phyloP scores from a whole-genome alignment of 2,329 filamentous ascomycete species.

The Chaetoscypha palmicola region DNA sequence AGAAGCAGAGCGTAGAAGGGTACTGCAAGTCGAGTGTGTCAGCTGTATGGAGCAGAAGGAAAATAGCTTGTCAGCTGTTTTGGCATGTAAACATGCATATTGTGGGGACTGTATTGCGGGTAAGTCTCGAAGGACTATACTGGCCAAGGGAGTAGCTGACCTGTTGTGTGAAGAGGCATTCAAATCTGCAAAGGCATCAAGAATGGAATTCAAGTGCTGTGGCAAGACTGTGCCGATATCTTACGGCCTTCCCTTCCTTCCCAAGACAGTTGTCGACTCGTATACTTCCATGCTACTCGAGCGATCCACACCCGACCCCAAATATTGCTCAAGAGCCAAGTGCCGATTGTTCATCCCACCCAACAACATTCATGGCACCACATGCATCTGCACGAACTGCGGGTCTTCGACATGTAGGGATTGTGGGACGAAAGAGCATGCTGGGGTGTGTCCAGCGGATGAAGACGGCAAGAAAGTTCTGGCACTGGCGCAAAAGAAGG shows the following conservation, averaged over 20 bases:
- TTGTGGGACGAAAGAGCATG: conserved; percentile 16
- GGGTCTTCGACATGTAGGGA: background rate
- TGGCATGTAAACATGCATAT: conserved; percentile 17
- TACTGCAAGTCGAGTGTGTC: too few relatives aligned
- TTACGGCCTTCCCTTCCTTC: background rate
- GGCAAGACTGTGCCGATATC: conserved; percentile 4
- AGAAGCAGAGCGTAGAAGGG: too few relatives aligned
- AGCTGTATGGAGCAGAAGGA: background rate
- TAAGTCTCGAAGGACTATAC: too few relatives aligned
- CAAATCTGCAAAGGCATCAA: conserved; percentile 15
- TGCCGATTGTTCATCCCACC: conserved; percentile 28
- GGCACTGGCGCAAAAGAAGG: conserved; percentile 20
- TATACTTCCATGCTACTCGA: conserved; percentile 24
- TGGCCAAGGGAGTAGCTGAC: too few relatives aligned
- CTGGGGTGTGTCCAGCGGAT: conserved; percentile 23
- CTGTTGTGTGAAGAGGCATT: conserved; percentile 14
- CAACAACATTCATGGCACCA: conserved; percentile 4
- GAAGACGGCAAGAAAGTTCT: conserved; percentile 18
- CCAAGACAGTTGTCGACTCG: conserved; percentile 10
- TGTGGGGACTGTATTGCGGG: conserved; percentile 17
- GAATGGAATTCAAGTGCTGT: conserved; percentile 16
- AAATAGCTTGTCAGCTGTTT: background rate
- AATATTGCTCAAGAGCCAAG: conserved; percentile 23
- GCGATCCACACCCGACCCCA: conserved; percentile 22
- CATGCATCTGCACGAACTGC: background rate